phyloP scores from a whole-genome alignment of 2,329 filamentous ascomycete species.

The Ophiocordyceps polyrhachis-furcata region DNA sequence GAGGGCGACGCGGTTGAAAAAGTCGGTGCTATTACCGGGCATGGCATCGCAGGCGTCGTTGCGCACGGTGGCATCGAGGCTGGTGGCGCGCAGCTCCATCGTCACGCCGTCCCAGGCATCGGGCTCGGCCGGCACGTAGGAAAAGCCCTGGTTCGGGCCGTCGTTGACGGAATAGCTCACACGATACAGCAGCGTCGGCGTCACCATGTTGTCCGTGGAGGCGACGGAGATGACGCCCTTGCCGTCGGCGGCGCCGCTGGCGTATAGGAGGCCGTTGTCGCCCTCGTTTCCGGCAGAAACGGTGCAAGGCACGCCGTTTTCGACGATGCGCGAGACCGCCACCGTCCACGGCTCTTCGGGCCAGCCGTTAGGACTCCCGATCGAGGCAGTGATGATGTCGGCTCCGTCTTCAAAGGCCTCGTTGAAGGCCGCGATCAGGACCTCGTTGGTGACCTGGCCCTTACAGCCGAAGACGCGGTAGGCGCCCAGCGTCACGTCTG shows the following conservation, averaged over 20 bases:
- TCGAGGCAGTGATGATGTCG: constrained; percentile 36
- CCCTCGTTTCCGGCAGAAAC: constrained; percentile 35
- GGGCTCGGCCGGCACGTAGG: constrained; percentile 22
- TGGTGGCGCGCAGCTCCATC: constrained; percentile 30
- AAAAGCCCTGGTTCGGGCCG: constrained; percentile 17
- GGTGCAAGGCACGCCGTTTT: constrained; percentile 31
- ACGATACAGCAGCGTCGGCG: constrained; percentile 22
- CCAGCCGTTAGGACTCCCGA: constrained; percentile 33
- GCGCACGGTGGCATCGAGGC: constrained; percentile 25
- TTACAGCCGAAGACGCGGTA: constrained; percentile 39
- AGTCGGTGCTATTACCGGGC: constrained; percentile 32
- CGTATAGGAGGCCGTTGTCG: constrained; percentile 26
- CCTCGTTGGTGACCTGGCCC: constrained; percentile 31
- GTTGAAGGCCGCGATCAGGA: constrained; percentile 40
- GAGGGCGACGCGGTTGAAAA: constrained; percentile 38
- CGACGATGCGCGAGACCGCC: constrained; percentile 31
- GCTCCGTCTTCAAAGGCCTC: constrained; percentile 41
- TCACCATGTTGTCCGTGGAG: constrained; percentile 28
- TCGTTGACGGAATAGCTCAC: constrained; percentile 22
- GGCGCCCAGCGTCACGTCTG: constrained; percentile 33
- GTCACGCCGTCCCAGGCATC: constrained; percentile 23
- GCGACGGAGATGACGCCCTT: constrained; percentile 27
- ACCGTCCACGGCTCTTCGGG: constrained; percentile 30
- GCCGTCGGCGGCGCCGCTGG: constrained; percentile 28
- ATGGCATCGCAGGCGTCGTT: constrained; percentile 33